Evolutionary conservation across 2,329 filamentous ascomycete genomes (phyloP).

Genomic region (Trichophyton schoenleinii): DNA sequence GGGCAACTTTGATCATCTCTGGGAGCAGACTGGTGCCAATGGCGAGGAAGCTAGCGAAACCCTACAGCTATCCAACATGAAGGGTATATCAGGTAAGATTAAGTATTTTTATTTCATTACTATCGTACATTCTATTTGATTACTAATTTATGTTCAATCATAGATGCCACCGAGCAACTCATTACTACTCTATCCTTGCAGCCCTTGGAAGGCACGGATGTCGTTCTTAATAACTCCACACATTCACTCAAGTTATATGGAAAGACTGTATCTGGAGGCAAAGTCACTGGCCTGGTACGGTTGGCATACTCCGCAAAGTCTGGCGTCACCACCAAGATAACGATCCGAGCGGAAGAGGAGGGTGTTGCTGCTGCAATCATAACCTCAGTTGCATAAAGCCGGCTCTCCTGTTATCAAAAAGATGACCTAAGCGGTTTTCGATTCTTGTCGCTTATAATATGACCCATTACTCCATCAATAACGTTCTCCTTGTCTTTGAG

Average conservation of each 20-base stretch:
- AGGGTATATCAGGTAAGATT: conserved; percentile 74
- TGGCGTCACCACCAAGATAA: conserved; percentile 92
- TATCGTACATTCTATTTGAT: not conserved
- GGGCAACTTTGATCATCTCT: conserved; percentile 88
- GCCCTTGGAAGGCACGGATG: conserved; percentile 84
- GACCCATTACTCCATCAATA: not conserved
- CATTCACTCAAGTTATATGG: conserved; percentile 93
- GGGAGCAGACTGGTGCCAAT: conserved; percentile 81
- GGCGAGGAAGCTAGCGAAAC: conserved; percentile 89
- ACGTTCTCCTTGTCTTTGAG: not conserved
- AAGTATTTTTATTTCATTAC: conserved; percentile 3
- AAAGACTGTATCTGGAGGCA: conserved; percentile 83
- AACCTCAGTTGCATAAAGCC: conserved; percentile 54
- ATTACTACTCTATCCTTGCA: conserved; percentile 78
- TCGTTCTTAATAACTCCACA: conserved; percentile 74
- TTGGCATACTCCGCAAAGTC: conserved; percentile 92
- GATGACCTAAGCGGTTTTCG: conserved; percentile 2
- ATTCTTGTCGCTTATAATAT: not conserved
- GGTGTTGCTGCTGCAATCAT: conserved; percentile 75
- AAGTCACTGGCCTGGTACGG: conserved; percentile 72
- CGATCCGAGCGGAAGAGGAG: conserved; percentile 82
- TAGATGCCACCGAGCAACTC: conserved; percentile 87
- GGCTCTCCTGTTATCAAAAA: not conserved
- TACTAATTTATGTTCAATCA: conserved; percentile 18
- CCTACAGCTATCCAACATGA: conserved; percentile 71